phyloP scores from a whole-genome alignment of 2,329 filamentous ascomycete genomes.

The Pseudocercospora crystallina region DNA sequence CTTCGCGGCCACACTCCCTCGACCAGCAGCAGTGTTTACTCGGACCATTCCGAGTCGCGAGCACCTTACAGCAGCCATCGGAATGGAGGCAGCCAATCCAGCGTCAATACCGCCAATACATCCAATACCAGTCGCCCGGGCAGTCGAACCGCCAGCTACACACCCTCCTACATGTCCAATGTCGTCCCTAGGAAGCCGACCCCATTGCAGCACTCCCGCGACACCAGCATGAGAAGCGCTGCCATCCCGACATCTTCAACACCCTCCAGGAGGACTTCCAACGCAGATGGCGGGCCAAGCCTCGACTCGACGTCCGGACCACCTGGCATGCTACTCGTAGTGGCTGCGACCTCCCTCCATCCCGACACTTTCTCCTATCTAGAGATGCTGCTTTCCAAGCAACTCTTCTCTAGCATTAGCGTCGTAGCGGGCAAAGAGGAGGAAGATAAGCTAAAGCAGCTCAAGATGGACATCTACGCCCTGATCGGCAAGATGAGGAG shows the following conservation, averaged over 20 bases:
- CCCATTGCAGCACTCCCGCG: slow-evolving; percentile 1
- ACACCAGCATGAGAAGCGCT: slow-evolving; percentile 1
- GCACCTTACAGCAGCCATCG: slow-evolving; percentile 6
- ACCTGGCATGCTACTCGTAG: slow-evolving; percentile 18
- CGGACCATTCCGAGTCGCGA: slow-evolving; percentile 5
- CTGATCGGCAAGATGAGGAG: slow-evolving; percentile 23
- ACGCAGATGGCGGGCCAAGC: neutral
- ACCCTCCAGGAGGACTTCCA: slow-evolving; percentile 1
- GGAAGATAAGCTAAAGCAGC: slow-evolving; percentile 23
- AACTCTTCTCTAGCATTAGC: slow-evolving; percentile 18
- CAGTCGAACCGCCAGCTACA: slow-evolving; percentile 10
- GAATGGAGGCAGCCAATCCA: slow-evolving; percentile 1
- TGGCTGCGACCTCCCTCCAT: slow-evolving; percentile 13
- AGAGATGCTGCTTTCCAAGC: slow-evolving; percentile 22
- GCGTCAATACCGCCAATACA: neutral
- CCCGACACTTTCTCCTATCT: slow-evolving; percentile 15
- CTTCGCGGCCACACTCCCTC: too few species aligned
- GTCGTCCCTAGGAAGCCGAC: slow-evolving; percentile 8
- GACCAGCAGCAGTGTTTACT: slow-evolving; percentile 5
- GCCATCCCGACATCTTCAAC: slow-evolving; percentile 1
- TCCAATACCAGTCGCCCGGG: slow-evolving; percentile 6
- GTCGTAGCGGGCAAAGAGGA: slow-evolving; percentile 17
- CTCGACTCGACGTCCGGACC: slow-evolving; percentile 1
- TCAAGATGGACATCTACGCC: slow-evolving; percentile 27
- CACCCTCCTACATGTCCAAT: slow-evolving; percentile 13